These are phyloP conservation scores for Neurospora sp. DNA, from an alignment of 495 filamentous ascomycete genomes.

Conservation along the genomic window DNA sequence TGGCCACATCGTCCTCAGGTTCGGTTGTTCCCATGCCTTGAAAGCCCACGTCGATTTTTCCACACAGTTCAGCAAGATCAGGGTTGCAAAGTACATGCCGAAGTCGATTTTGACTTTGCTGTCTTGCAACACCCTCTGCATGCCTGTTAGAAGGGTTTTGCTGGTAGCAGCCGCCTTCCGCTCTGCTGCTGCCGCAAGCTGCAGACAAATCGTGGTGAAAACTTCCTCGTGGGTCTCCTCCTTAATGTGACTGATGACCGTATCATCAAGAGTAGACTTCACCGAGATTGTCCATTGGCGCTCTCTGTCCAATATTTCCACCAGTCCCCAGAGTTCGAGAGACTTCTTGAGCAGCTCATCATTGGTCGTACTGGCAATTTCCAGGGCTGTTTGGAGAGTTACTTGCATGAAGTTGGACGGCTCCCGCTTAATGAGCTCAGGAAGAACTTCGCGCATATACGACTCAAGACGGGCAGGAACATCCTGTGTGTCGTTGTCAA, in stretches of 20 bases:
- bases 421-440: conserved; percentile 53
- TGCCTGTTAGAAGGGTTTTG: conserved; percentile 60
- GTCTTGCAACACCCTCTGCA: conserved; percentile 67
- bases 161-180: conserved; percentile 56
- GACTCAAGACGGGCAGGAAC: conserved; percentile 54
- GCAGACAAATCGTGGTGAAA: conserved; percentile 47
- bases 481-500: conserved; percentile 60
- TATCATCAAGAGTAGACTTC: conserved; percentile 20
- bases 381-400: conserved; percentile 51
- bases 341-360: conserved; percentile 55
- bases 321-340: conserved; percentile 67
- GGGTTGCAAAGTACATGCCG: conserved; percentile 61
- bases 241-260: conserved; percentile 25
- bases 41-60: conserved; percentile 81
- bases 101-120: conserved; percentile 58
- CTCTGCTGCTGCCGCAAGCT: conserved; percentile 66
- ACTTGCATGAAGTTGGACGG: conserved; percentile 56
- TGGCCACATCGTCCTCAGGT: conserved; percentile 53
- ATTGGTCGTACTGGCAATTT: conserved; percentile 45
- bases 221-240: conserved; percentile 33
- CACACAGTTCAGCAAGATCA: conserved; percentile 68
- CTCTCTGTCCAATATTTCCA: conserved; percentile 62
- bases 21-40: conserved; percentile 58
- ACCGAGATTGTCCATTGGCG: conserved; percentile 52
- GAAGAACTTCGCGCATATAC: conserved; percentile 58